Conservation (phyloP, 1,284 basidiomycete species). For the Trichosporon sp. region DNA sequence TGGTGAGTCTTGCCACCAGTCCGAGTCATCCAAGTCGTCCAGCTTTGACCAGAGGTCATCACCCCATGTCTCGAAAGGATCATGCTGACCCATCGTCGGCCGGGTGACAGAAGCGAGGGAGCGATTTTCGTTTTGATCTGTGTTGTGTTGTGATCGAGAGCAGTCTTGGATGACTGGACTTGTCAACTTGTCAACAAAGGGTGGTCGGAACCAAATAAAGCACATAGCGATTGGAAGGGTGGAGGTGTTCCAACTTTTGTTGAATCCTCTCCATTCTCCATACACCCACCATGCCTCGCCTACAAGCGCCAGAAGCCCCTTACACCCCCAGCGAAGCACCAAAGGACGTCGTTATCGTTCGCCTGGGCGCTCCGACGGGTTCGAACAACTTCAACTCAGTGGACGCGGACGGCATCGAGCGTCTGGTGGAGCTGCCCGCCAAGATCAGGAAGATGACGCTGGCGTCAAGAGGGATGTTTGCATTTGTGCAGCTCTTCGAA, state of each 20-base stretch:
- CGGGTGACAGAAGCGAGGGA: background rate
- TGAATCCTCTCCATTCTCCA: background rate
- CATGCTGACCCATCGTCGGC: background rate
- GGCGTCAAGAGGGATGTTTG: slow-evolving; percentile 33
- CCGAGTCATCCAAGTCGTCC: slow-evolving; percentile 6
- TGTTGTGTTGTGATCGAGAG: background rate
- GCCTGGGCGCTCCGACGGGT: slow-evolving; percentile 34
- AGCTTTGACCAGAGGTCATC: slow-evolving; percentile 7
- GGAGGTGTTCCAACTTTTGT: background rate
- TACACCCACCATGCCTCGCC: slow-evolving; percentile 14
- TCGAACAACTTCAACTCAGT: slow-evolving; percentile 33
- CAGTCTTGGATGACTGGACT: background rate
- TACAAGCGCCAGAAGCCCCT: slow-evolving; percentile 2
- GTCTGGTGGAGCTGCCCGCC: slow-evolving; percentile 35
- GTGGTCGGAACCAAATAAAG: background rate
- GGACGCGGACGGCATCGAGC: slow-evolving; percentile 26
- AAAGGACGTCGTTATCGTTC: slow-evolving; percentile 25
- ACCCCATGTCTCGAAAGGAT: background rate
- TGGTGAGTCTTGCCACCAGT: background rate
- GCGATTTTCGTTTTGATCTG: background rate
- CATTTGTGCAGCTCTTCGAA: slow-evolving; percentile 32
- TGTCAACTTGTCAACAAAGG: background rate
- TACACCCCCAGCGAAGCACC: slow-evolving; percentile 31
- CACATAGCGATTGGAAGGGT: background rate
- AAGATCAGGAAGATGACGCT: slow-evolving; percentile 28